Base-by-base conservation (phyloP, 176 grass and related monocot species). In the Areca catechu region DNA sequence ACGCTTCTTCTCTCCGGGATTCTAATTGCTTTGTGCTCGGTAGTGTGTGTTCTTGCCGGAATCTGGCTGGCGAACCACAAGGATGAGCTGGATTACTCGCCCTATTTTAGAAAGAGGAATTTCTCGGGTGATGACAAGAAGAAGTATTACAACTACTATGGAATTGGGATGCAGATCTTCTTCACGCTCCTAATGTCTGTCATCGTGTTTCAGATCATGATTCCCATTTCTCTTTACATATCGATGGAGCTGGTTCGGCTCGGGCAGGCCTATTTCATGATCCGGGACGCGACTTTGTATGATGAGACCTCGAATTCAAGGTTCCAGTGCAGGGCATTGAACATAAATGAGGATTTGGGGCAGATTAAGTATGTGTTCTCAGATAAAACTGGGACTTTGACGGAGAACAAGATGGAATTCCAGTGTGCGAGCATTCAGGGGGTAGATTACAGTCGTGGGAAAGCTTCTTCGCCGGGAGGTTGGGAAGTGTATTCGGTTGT, bases 141-240 rank as follows among this genome's bases (percentile, higher is more conserved):
- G 63, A 56, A 70, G 3, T 74, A 86, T 56, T 95, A 86, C 80
- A 89, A 89, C 60, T 95, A 89, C 71, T 95, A 89, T 48, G 86
- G 82, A 1, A 77, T 89, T 43, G 90, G 73, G 16, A 76, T 81
- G 16, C 82, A 95, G 69, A 73, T 84, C 65, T 78, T 89, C 22
- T 86, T 95, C 77, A 71, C 64, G 60, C 87, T 82, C 66, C 82
- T 95, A 49, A 95, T 90, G 91, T 80, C 91, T 4, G 86, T 95
- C n/a, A 95, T 95, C 62, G 85, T 95, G 49, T 95, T 90, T 74
- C 91, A 95, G 66, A 77, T 95, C 68, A 90, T 95, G 79, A 95
- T 95, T 56, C 90, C 90, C 22, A 95, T 89, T 72, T 89, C 90
- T 57, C 83, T 89, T 71, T 95, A 89, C 71, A 95, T 95, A 60